phyloP scores from a whole-genome alignment of 2,329 filamentous ascomycete genomes.

The Fusarium lyarnte region DNA sequence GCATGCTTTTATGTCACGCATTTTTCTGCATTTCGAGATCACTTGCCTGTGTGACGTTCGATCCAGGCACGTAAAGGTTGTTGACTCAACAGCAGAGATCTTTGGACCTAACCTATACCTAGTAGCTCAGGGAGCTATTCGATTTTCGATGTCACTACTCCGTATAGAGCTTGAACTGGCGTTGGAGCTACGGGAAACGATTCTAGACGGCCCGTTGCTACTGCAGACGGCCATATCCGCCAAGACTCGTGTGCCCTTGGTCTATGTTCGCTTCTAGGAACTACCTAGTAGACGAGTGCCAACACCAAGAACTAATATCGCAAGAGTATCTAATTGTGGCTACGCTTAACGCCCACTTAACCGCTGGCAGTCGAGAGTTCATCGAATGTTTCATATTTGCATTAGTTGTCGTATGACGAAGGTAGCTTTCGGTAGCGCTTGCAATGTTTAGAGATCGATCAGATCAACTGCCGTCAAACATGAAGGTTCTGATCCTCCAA shows the following conservation, averaged over 20 bases:
- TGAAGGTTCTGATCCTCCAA: neutral
- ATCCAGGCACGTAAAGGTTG: conserved; percentile 10
- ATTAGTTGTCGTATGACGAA: neutral
- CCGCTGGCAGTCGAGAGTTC: neutral
- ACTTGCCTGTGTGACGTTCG: conserved; percentile 10
- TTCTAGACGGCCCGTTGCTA: conserved; percentile 20
- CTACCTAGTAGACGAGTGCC: neutral
- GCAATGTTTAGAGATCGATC: neutral
- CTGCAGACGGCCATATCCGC: conserved; percentile 21
- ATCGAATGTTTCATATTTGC: neutral
- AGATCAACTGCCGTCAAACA: neutral
- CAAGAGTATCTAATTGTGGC: neutral
- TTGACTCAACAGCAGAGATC: conserved; percentile 8
- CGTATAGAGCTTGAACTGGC: neutral
- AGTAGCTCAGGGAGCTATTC: neutral
- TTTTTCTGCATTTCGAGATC: conserved; percentile 21
- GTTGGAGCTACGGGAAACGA: conserved; percentile 13
- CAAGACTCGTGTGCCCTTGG: neutral
- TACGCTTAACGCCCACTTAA: neutral
- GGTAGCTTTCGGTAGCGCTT: neutral
- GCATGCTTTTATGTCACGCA: conserved; percentile 34
- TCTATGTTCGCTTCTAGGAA: neutral
- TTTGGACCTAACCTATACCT: conserved; percentile 8
- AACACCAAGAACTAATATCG: neutral
- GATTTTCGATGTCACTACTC: conserved; percentile 17